phyloP scores from a whole-genome alignment of 768 basidiomycete species.

The Lactarius pseudohatsudake region DNA sequence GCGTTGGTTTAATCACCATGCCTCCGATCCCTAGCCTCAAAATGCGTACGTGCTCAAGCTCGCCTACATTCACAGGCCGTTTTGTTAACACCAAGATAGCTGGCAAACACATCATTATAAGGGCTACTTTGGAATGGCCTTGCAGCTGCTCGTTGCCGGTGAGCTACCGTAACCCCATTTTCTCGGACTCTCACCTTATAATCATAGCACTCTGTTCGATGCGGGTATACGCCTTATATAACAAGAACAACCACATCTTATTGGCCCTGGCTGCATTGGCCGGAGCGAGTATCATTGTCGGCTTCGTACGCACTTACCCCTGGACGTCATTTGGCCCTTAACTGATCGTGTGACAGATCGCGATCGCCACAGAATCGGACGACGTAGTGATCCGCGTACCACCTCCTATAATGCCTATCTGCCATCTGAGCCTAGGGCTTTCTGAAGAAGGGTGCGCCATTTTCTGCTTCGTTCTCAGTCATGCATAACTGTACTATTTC shows the following conservation, averaged over 20 bases:
- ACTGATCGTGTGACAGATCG: not conserved
- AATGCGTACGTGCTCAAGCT: conserved; percentile 1
- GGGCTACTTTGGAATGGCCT: not conserved
- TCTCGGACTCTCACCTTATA: not conserved
- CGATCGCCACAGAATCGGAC: conserved; percentile 2
- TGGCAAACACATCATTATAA: not conserved
- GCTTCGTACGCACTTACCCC: not conserved
- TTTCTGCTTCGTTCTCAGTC: not conserved
- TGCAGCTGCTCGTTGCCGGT: conserved; percentile 6
- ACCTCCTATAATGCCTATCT: not conserved
- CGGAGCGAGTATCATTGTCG: not conserved
- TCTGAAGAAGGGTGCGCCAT: conserved; percentile 1
- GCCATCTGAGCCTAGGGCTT: not conserved
- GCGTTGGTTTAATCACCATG: not conserved
- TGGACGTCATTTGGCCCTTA: not conserved
- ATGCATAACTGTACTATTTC: not conserved
- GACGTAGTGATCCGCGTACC: not conserved
- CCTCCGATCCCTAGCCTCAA: not conserved
- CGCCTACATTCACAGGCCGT: not conserved
- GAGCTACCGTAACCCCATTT: not conserved
- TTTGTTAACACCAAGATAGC: not conserved
- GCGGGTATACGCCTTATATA: conserved; percentile 10
- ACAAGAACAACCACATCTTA: not conserved
- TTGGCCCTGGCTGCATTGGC: not conserved
- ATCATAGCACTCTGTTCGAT: not conserved